Base-by-base conservation (phyloP, 78 protist species). In the Chrysochromulina tobinii region DNA sequence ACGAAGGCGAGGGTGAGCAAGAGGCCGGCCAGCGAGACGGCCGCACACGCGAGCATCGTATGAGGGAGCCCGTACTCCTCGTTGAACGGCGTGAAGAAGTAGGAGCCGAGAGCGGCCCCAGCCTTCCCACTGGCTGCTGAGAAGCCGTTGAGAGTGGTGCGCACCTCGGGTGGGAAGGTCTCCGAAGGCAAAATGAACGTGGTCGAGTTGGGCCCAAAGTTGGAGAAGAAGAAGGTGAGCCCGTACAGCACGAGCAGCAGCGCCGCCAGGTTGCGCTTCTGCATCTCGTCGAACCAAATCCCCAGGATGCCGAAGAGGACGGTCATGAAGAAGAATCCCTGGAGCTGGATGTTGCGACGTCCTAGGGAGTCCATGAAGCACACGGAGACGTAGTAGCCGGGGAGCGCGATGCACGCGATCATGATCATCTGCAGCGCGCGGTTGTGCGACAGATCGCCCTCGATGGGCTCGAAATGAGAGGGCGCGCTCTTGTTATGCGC, bases 141-240 rank as follows among this genome's bases (percentile, higher is more conserved):
- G 77, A 95, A 57, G 61, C 97, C 97, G 68, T 95, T 95, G 48
- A 73, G 67, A 15, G 96, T 94, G 20, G 96, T 67, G 57, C 98
- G 94, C 0, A 93, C 53, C 57, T 57, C 25, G 53, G 27, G 58
- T 15, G 96, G 97, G 77, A 97, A 96, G 14, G 94, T 81, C 92
- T 96, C 96, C 3, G 94, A 51, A 0, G 98, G 98, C 14, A 97
- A 55, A 12, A 96, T 92, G 93, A 94, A 97, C 48, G 98, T 97
- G n/a, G 97, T 97, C 21, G 96, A 91, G 87, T 96, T 96, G 21
- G 98, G 98, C 1, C 98, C 98, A 2, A 92, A 95, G 90, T 96
- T 96, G 53, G 94, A 93, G 75, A 94, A 96, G 92, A 96, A 96
- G 94, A 96, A 96, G 38, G 96, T 90, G 54, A 95, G 67, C 11